Conservation (phyloP, 1,284 basidiomycete species). For the Neotropicomus parvogracilis region DNA sequence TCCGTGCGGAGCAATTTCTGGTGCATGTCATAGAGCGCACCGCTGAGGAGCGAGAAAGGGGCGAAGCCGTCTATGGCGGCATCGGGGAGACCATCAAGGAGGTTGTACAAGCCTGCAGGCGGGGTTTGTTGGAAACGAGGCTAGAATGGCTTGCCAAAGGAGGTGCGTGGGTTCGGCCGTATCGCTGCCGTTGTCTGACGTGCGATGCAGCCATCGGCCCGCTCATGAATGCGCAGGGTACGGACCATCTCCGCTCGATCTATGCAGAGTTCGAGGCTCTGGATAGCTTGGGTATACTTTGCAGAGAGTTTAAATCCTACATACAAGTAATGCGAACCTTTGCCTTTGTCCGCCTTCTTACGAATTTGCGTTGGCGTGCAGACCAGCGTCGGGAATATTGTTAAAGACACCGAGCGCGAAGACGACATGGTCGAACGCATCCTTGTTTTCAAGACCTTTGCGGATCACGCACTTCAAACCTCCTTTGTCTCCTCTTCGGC, state of each 20-base stretch:
- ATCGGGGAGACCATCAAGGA: constrained; percentile 43
- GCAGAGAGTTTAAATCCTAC: constrained; percentile 60
- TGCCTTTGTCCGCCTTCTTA: constrained; percentile 3
- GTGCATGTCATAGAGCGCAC: constrained; percentile 45
- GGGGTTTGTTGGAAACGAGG: constrained; percentile 48
- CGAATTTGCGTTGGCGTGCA: constrained; percentile 25
- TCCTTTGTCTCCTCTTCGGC: constrained; percentile 34
- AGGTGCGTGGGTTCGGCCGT: constrained; percentile 39
- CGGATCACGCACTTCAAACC: constrained; percentile 34
- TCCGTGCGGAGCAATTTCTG: constrained; percentile 56
- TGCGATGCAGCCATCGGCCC: constrained; percentile 49
- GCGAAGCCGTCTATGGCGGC: constrained; percentile 43
- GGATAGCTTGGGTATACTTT: constrained; percentile 51
- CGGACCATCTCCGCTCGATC: constrained; percentile 50
- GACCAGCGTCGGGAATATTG: constrained; percentile 54
- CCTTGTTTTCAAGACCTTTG: constrained; percentile 66
- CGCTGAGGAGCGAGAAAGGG: constrained; percentile 54
- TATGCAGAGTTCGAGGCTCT: constrained; percentile 67
- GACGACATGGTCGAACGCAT: constrained; percentile 79
- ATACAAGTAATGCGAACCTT: constrained; percentile 43
- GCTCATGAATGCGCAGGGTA: constrained; percentile 53
- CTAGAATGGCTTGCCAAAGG: constrained; percentile 55
- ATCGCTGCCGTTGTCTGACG: constrained; percentile 1
- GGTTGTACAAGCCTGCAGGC: constrained; percentile 50
- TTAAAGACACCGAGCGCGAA: constrained; percentile 55